A percentile compares a stretch with the other conserved stretches of the same genome.
phyloP scores from a whole-genome alignment of 208 protist genomes.

The Tritrichomonas musculus region DNA sequence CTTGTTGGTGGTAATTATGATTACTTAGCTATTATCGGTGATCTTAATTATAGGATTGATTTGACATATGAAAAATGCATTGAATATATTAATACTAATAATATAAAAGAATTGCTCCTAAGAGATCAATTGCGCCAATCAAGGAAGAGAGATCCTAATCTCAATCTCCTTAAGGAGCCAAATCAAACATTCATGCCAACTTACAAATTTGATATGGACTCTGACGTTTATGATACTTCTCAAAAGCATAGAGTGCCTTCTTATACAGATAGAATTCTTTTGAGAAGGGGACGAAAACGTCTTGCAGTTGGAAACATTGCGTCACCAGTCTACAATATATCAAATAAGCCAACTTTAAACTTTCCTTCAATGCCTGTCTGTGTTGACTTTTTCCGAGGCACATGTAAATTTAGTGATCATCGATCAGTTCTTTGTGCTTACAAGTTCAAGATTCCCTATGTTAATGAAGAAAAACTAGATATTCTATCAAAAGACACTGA shows the following conservation, averaged over 20 bases:
- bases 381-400: background rate
- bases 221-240: conserved; percentile 41
- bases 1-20: background rate
- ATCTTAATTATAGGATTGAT: background rate
- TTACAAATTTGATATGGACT: conserved; percentile 50
- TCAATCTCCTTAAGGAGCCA: conserved; percentile 42
- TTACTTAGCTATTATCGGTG: background rate
- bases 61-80: background rate
- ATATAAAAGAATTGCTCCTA: background rate
- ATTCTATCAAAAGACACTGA: background rate
- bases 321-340: background rate
- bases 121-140: background rate
- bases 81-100: background rate
- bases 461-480: background rate
- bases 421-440: background rate
- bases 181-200: conserved; percentile 46
- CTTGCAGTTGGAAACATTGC: background rate
- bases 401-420: background rate
- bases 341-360: background rate
- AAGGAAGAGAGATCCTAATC: background rate
- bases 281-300: background rate
- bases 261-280: conserved; percentile 46
- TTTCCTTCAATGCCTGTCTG: background rate
- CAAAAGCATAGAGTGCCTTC: conserved; percentile 45
- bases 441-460: background rate